These are phyloP conservation scores for Chaetoceros tenuissimus DNA, from an alignment of 108 stramenopile species.

Conservation along the genomic window DNA sequence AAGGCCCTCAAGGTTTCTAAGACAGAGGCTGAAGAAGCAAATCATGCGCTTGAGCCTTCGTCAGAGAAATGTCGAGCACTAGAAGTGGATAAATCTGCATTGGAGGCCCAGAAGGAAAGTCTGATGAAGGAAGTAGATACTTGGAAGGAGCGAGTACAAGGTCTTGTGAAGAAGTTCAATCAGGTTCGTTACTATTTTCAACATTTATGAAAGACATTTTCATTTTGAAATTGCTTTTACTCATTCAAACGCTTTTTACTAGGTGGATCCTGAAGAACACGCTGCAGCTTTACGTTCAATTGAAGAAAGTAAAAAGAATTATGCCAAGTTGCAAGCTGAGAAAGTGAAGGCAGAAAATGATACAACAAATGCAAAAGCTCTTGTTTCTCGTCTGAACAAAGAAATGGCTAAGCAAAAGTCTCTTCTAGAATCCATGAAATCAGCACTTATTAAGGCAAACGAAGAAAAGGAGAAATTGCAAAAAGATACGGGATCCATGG, in stretches of 20 bases:
- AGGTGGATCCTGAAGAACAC: constrained; percentile 82
- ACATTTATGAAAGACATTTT: not conserved
- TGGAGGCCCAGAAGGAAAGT: constrained; percentile 73
- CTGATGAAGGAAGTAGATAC: constrained; percentile 65
- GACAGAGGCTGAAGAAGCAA: constrained; percentile 30
- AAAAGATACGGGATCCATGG: constrained; percentile 26
- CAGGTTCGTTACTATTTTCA: constrained; percentile 27
- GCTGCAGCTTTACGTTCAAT: constrained; percentile 44
- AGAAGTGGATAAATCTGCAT: constrained; percentile 51
- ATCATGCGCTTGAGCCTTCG: constrained; percentile 35
- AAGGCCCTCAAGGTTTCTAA: constrained; percentile 19
- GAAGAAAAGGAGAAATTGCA: not conserved
- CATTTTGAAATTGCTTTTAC: not conserved
- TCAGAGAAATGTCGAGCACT: constrained; percentile 30
- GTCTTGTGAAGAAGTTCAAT: constrained; percentile 78
- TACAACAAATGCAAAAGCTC: constrained; percentile 42
- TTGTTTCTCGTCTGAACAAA: constrained; percentile 52
- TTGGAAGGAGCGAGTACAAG: constrained; percentile 81
- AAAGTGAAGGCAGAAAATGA: constrained; percentile 57
- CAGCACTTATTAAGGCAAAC: not conserved
- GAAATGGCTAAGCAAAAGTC: constrained; percentile 39
- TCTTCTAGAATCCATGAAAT: constrained; percentile 1
- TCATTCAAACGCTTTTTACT: not conserved
- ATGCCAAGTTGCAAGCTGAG: constrained; percentile 26
- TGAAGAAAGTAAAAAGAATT: constrained; percentile 44